Conservation (phyloP, 441 rosid genomes). For the Gossypium armourianum region DNA sequence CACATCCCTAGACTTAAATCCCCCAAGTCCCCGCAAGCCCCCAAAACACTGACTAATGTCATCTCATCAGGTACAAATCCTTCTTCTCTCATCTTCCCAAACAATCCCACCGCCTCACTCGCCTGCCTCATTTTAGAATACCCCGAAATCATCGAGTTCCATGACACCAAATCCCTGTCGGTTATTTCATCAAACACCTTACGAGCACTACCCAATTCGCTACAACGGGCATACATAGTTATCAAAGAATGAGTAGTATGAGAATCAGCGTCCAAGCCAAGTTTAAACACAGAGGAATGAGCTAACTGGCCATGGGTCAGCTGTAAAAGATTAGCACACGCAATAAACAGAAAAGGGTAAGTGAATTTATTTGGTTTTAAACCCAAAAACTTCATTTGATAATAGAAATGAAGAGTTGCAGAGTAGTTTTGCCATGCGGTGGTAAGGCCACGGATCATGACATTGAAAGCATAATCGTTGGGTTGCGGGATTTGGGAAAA, state of each 20-base stretch:
- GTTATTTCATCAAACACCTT: constrained; percentile 62
- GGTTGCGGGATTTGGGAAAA: constrained; percentile 43
- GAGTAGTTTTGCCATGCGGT: constrained; percentile 39
- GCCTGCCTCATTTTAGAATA: constrained; percentile 53
- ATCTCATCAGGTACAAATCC: constrained; percentile 60
- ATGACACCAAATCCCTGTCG: constrained; percentile 51
- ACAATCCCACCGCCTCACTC: constrained; percentile 42
- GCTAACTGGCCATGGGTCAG: constrained; percentile 39
- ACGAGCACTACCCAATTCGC: constrained; percentile 33
- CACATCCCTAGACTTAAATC: constrained; percentile 52
- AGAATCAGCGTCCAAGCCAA: constrained; percentile 42
- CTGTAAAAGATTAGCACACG: constrained; percentile 46
- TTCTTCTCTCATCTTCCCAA: constrained; percentile 41
- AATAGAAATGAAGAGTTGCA: constrained; percentile 34
- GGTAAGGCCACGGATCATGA: constrained; percentile 63
- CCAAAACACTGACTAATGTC: constrained; percentile 63
- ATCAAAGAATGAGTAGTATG: constrained; percentile 56
- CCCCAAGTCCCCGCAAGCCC: constrained; percentile 54
- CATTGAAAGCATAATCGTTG: constrained; percentile 50
- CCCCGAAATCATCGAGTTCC: constrained; percentile 83
- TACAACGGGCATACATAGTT: constrained; percentile 36
- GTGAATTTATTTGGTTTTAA: constrained; percentile 56
- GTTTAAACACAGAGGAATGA: constrained; percentile 44
- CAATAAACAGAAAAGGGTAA: constrained; percentile 50
- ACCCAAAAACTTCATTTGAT: constrained; percentile 44